Base-by-base conservation (phyloP, 202 grass and related monocot genomes). In the Carex arenaria region DNA sequence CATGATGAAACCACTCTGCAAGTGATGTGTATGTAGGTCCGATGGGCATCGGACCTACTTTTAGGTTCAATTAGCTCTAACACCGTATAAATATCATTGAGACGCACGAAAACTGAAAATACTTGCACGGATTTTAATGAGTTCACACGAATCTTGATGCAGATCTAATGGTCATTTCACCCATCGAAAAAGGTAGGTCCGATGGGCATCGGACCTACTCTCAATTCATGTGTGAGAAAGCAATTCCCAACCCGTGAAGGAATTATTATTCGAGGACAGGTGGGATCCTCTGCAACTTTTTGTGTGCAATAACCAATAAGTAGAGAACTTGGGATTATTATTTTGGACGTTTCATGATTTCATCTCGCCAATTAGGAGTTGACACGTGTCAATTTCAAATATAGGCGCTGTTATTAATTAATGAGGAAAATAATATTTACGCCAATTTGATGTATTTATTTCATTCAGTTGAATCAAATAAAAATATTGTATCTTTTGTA, bases 1-100 rank as follows among this genome's bases (percentile, higher is more conserved):
- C 85, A 23, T 94, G 79, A 54, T 67, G 69, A 18, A 90, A 84
- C 80, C 94, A 75, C 11, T 87, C 88, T 31, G 72, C 69, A 72
- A 72, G 10, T 13, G 69, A 23, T 19, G 38, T 68, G 65, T 1
- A 26, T 26, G 26, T 26, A 1, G 0, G 26, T n/a, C n/a, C n/a
- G n/a, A n/a, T n/a, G n/a, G n/a, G n/a, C n/a, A n/a, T n/a, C n/a
- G n/a, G n/a, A n/a, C n/a, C n/a, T n/a, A n/a, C n/a, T n/a, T n/a
- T n/a, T n/a, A n/a, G n/a, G n/a, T n/a, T n/a, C n/a, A n/a, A n/a
- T n/a, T n/a, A n/a, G n/a, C n/a, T n/a, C n/a, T n/a, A n/a, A n/a
- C n/a, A n/a, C n/a, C n/a, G n/a, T n/a, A n/a, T n/a, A n/a, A n/a
- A n/a, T n/a, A n/a, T n/a, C n/a, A n/a, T n/a, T n/a, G n/a, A n/a